Base-by-base conservation (phyloP, 2,329 filamentous ascomycete species). In the Diaporthe humulicola region DNA sequence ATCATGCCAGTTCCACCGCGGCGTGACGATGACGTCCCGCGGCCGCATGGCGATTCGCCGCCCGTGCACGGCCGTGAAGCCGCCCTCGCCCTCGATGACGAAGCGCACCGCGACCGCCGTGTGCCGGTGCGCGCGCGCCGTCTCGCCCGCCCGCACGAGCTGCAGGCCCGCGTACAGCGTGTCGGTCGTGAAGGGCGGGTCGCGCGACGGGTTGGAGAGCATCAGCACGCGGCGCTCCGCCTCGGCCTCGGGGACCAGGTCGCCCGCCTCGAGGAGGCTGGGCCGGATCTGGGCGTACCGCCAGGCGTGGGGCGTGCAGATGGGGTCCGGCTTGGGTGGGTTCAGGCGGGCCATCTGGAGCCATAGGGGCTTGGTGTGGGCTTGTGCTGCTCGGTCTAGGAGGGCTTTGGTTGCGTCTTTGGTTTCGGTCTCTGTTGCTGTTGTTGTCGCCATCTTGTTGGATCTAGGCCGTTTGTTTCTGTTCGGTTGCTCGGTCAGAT, bases 1-100 rank as follows among this genome's bases (percentile, higher is more conserved):
- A 76, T 90, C 88, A 74, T 89, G 88, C 84, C 87, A 90, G 78
- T 89, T 87, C 88, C 88, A 90, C 0, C 85, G 87, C 0, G 88
- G 89, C 0, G 88, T 90, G 4, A 90, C 78, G 52, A 90, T 88
- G 3, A 90, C 87, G 77, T 90, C 88, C 25, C 88, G 86, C 0
- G 84, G 81, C 30, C 84, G 78, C 87, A 90, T 90, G 4, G 79
- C 76, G 38, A 90, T 86, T 25, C 86, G 82, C 5, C 79, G 78
- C 15, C 88, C 88, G n/a, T 89, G 85, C 0, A 90, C 86, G 4
- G 88, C 88, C 0, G 89, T 90, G 77, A 89, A 90, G 5, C 88
- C 88, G 3, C 86, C 86, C 8, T 84, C 79, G 4, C 88, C 88
- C 78, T 90, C 88, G 71, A 90, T 89, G 76, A 90, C 88, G 80